A percentile compares a stretch with the other conserved stretches of the same genome.
Evolutionary conservation across 2,329 filamentous ascomycete species (phyloP).

Genomic region (Hirsutella thompsonii): DNA sequence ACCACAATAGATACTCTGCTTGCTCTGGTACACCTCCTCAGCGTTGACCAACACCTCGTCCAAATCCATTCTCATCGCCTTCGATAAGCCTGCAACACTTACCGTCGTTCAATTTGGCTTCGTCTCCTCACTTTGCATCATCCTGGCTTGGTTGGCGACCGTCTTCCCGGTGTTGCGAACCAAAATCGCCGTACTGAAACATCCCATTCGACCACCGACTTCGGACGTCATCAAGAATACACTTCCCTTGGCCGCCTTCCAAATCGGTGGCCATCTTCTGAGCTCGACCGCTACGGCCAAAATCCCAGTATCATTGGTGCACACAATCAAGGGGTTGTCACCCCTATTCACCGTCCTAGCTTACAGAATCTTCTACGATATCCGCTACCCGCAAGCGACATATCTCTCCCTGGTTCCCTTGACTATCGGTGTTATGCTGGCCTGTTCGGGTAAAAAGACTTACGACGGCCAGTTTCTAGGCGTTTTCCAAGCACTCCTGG

Average conservation of each 20-base stretch:
- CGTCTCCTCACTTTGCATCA: conserved; percentile 75
- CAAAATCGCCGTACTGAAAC: conserved; percentile 64
- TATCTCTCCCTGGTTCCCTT: conserved; percentile 85
- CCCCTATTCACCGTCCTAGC: conserved; percentile 91
- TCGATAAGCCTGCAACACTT: conserved; percentile 81
- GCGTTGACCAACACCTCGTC: conserved; percentile 96
- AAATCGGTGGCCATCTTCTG: conserved; percentile 84
- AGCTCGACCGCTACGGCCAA: conserved; percentile 88
- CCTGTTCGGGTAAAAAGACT: conserved; percentile 69
- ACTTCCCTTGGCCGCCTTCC: conserved; percentile 83
- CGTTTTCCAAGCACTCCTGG: conserved; percentile 77
- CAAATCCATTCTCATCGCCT: conserved; percentile 87
- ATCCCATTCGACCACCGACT: conserved; percentile 72
- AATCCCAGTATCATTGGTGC: conserved; percentile 92
- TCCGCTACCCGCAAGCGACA: conserved; percentile 74
- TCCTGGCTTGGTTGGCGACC: conserved; percentile 63
- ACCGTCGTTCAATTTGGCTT: conserved; percentile 90
- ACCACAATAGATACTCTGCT: conserved; percentile 56
- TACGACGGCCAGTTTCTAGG: conserved; percentile 82
- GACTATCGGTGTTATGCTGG: conserved; percentile 88
- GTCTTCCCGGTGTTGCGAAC: conserved; percentile 58
- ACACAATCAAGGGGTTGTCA: conserved; percentile 96
- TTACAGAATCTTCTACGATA: conserved; percentile 79
- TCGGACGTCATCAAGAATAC: conserved; percentile 75
- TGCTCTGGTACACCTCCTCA: conserved; percentile 90